These are phyloP conservation scores for Amborella trichopoda DNA, from an alignment of 164 flowering plant species.

Conservation along the genomic window DNA sequence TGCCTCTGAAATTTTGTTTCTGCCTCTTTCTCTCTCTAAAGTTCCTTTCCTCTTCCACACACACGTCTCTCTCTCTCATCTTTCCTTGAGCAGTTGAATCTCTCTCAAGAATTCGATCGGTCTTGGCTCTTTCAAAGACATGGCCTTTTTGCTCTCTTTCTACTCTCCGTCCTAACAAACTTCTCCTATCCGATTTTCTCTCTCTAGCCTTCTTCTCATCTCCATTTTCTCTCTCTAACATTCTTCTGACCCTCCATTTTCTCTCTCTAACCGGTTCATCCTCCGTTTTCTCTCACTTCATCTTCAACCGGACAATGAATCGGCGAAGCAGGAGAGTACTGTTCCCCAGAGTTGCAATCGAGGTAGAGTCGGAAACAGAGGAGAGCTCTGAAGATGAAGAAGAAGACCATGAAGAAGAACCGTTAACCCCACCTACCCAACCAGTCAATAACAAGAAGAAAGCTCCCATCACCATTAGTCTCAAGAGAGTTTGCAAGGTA, in stretches of 20 bases:
- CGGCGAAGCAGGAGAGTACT: constrained; percentile 30
- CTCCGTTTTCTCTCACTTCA: neutral
- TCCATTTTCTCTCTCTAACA: constrained; percentile 75
- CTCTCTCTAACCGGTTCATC: neutral
- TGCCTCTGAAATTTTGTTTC: too few relatives aligned
- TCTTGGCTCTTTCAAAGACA: too few relatives aligned
- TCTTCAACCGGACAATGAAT: constrained; percentile 9
- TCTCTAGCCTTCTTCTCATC: constrained; percentile 65
- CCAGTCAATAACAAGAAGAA: constrained; percentile 23
- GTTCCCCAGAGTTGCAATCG: constrained; percentile 50
- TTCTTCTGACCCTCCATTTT: constrained; percentile 25
- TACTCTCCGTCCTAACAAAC: too few relatives aligned
- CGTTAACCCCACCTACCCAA: constrained; percentile 12
- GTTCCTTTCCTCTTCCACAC: too few relatives aligned
- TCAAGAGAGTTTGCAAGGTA: constrained; percentile 93
- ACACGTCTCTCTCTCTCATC: too few relatives aligned
- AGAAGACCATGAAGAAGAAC: constrained; percentile 18
- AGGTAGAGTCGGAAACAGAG: constrained; percentile 55
- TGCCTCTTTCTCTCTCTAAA: too few relatives aligned
- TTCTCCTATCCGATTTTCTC: too few relatives aligned
- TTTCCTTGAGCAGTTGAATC: too few relatives aligned
- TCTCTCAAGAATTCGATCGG: too few relatives aligned
- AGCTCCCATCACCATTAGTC: constrained; percentile 56
- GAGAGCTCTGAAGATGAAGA: constrained; percentile 32
- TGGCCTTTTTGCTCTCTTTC: too few relatives aligned